Conservation (phyloP, 1,284 basidiomycete species). For the Apiotrichum laibachii region DNA sequence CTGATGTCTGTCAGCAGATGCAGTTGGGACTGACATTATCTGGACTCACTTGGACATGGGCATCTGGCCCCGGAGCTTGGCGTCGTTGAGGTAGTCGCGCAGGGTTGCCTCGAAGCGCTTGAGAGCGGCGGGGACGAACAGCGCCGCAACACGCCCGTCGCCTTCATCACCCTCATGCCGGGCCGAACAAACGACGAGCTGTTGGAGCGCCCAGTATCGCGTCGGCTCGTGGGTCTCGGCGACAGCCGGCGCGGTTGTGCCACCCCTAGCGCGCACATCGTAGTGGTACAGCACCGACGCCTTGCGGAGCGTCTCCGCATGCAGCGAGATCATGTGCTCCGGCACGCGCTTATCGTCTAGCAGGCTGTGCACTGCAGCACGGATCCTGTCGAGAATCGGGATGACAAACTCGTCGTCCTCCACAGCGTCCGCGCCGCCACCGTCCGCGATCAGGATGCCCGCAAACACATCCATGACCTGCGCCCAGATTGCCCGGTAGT, state of each 20-base stretch:
- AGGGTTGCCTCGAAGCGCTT: conserved; percentile 69
- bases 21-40: conserved; percentile 7
- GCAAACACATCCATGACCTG: conserved; percentile 79
- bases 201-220: conserved; percentile 90
- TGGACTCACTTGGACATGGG: conserved; percentile 72
- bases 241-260: conserved; percentile 38
- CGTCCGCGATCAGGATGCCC: conserved; percentile 71
- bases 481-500: conserved; percentile 75
- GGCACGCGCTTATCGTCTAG: conserved; percentile 69
- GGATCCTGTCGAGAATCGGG: conserved; percentile 70
- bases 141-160: conserved; percentile 7
- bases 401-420: conserved; percentile 86
- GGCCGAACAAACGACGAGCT: conserved; percentile 59
- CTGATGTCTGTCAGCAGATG: conserved; percentile 50
- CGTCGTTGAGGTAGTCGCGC: conserved; percentile 74
- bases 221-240: conserved; percentile 74
- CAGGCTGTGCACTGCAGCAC: conserved; percentile 73
- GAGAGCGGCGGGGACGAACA: conserved; percentile 55
- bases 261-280: conserved; percentile 27
- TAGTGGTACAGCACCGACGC: conserved; percentile 67
- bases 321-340: conserved; percentile 65
- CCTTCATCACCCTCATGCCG: background rate
- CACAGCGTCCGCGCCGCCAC: conserved; percentile 61
- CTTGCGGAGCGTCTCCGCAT: conserved; percentile 70
- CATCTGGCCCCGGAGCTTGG: conserved; percentile 71